Conservation (phyloP, 257 asterid species). For the Solanum habrochaites region DNA sequence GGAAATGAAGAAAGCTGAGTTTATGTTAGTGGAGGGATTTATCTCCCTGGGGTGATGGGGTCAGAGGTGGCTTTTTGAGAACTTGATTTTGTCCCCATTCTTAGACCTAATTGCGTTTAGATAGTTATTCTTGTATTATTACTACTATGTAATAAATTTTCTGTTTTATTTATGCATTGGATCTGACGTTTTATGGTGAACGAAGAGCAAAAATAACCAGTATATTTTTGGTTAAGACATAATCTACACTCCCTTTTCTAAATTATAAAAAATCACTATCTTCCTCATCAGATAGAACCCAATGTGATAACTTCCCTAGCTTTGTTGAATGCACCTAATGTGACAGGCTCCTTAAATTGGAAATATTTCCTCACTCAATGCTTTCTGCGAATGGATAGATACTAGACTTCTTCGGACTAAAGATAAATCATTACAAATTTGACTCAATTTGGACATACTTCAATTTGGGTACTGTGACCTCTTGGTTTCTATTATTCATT, state of each 20-base stretch:
- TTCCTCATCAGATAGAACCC: background rate
- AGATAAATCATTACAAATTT: background rate
- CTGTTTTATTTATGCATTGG: background rate
- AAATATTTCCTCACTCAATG: background rate
- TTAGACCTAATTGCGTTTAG: background rate
- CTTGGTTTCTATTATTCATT: background rate
- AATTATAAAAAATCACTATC: background rate
- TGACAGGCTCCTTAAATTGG: background rate
- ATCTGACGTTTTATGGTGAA: background rate
- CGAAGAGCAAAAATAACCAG: background rate
- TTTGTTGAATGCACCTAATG: background rate
- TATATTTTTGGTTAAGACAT: background rate
- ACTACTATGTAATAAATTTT: background rate
- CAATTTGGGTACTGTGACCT: background rate
- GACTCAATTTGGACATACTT: background rate
- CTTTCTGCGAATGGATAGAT: background rate
- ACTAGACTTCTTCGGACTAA: background rate
- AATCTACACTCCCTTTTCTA: background rate
- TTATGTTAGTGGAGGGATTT: background rate
- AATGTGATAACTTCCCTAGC: background rate
- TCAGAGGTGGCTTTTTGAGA: background rate
- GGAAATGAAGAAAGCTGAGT: background rate
- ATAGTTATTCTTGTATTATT: background rate
- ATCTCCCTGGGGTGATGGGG: background rate
- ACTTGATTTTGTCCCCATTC: background rate